A percentile compares a stretch with the other conserved stretches of the same genome.
These are phyloP conservation scores for Rhodotorula diobovata DNA, from an alignment of 768 basidiomycete genomes.

Conservation along the genomic window DNA sequence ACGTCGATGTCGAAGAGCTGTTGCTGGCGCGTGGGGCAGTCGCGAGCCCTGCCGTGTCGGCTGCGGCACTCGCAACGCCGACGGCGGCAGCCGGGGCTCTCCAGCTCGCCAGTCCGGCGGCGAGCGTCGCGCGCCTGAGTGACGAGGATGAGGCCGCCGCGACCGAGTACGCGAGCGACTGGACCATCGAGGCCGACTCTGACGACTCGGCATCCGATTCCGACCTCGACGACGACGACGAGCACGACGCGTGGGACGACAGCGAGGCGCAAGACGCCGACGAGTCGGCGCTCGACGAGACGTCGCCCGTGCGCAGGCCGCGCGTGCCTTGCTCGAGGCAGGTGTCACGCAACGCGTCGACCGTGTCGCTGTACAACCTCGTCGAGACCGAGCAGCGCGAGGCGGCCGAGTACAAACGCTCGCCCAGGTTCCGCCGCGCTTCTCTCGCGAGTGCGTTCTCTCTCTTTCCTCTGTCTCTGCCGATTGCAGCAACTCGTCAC, in stretches of 20 bases:
- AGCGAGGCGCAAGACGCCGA: not conserved
- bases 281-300: conserved; percentile 19
- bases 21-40: conserved; percentile 4
- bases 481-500: too few species aligned
- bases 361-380: conserved; percentile 31
- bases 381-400: conserved; percentile 24
- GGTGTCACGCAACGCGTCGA: conserved; percentile 30
- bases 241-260: not conserved
- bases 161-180: conserved; percentile 10
- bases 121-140: not conserved
- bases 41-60: not conserved
- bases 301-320: not conserved
- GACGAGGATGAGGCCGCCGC: not conserved
- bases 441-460: not conserved
- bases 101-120: not conserved
- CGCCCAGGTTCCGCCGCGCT: not conserved
- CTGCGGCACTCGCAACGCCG: not conserved
- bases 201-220: not conserved
- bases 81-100: not conserved
- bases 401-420: not conserved
- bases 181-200: conserved; percentile 1
- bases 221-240: not conserved
- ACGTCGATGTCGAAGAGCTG: conserved; percentile 46
- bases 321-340: not conserved
- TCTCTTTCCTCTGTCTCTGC: not conserved